Evolutionary conservation across 1,284 basidiomycete genomes (phyloP).

Genomic region (Heimioporus retisporus): DNA sequence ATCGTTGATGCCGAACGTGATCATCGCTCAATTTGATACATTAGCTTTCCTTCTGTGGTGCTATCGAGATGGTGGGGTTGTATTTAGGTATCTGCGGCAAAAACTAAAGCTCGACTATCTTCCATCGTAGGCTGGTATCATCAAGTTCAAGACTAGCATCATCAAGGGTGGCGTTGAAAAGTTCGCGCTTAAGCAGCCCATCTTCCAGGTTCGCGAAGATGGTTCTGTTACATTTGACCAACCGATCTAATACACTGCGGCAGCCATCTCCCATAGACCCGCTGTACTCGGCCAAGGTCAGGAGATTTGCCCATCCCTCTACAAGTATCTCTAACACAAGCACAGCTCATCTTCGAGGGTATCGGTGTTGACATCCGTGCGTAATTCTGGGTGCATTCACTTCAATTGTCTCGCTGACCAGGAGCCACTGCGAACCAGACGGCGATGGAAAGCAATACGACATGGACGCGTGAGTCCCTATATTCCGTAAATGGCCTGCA

Average conservation of each 20-base stretch:
- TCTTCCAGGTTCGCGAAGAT: slow-evolving; percentile 64
- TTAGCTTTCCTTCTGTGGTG: slow-evolving; percentile 81
- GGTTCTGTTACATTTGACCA: not conserved
- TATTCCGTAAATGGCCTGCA: not conserved
- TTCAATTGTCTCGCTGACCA: slow-evolving; percentile 7
- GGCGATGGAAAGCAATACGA: slow-evolving; percentile 81
- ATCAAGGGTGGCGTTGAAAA: slow-evolving; percentile 84
- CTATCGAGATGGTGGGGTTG: slow-evolving; percentile 76
- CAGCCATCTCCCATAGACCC: slow-evolving; percentile 83
- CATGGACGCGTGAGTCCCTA: slow-evolving; percentile 74
- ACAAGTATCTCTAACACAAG: not conserved
- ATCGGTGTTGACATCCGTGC: slow-evolving; percentile 79
- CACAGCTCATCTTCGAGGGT: slow-evolving; percentile 76
- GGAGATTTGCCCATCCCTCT: not conserved
- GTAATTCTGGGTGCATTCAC: not conserved
- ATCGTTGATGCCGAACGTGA: not conserved
- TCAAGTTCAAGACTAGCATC: slow-evolving; percentile 79
- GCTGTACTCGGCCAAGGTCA: slow-evolving; percentile 73
- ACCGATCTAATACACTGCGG: not conserved
- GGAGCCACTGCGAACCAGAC: slow-evolving; percentile 49
- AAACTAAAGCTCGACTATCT: not conserved
- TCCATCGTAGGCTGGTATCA: slow-evolving; percentile 69
- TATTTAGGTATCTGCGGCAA: too few relatives aligned
- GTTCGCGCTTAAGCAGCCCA: slow-evolving; percentile 80
- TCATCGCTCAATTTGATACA: slow-evolving; percentile 9